Percentiles rank a stretch among this genome's conserved stretches.
Conservation (phyloP, 305 asterid species). For the Nicotiana rustica region DNA sequence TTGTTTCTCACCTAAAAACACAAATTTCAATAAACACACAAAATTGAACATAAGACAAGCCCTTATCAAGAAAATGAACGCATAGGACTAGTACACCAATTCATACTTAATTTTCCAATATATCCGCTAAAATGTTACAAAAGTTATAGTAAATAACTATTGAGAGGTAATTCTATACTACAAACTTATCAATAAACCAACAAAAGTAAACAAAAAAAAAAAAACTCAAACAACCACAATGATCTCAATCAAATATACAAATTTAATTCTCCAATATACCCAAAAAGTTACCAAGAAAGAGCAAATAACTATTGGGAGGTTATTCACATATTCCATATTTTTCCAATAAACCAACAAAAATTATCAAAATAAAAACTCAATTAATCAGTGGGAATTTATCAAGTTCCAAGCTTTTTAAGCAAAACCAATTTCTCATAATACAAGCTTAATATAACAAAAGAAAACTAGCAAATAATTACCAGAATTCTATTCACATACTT, state of each 20-base stretch:
- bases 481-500: neutral
- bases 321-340: neutral
- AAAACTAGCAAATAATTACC: slow-evolving; percentile 10
- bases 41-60: neutral
- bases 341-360: slow-evolving; percentile 1
- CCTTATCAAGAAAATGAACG: neutral
- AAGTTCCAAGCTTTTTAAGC: neutral
- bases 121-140: neutral
- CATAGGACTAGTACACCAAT: slow-evolving; percentile 22
- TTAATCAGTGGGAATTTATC: neutral
- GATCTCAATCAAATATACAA: neutral
- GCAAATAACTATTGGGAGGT: neutral
- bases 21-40: neutral
- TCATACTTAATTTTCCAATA: neutral
- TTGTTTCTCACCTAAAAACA: slow-evolving; percentile 75
- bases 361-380: neutral
- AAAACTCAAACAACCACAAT: neutral
- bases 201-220: neutral
- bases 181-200: neutral
- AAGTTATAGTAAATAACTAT: neutral
- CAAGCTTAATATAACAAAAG: neutral
- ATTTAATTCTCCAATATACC: neutral
- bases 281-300: neutral
- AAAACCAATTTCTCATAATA: neutral
- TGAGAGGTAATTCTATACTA: neutral